These are phyloP conservation scores for Boletus edulis DNA, from an alignment of 768 basidiomycete species.

Conservation along the genomic window DNA sequence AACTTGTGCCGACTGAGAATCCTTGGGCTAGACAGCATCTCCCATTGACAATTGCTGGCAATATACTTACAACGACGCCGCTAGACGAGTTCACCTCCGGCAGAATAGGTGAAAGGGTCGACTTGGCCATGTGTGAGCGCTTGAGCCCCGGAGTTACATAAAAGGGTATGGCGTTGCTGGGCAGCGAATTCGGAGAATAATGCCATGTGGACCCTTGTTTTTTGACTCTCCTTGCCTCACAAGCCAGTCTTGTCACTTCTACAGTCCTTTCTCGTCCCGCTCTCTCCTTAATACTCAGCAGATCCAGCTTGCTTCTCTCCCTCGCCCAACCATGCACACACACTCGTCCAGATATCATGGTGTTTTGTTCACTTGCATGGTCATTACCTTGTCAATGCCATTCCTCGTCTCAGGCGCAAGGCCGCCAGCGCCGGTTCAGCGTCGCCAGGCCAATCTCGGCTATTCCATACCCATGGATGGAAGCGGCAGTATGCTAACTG, in stretches of 20 bases:
- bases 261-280: neutral
- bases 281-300: neutral
- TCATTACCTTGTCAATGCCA: conserved; percentile 6
- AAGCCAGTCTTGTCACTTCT: conserved; percentile 1
- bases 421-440: conserved; percentile 12
- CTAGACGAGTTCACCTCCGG: neutral
- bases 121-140: no score
- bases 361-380: conserved; percentile 4
- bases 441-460: conserved; percentile 37
- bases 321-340: conserved; percentile 1
- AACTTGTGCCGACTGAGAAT: neutral
- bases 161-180: neutral
- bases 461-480: conserved; percentile 54
- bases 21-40: no score
- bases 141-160: conserved; percentile 6
- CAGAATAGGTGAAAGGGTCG: neutral
- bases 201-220: neutral
- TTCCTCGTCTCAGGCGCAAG: conserved; percentile 11
- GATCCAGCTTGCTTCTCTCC: neutral
- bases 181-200: neutral
- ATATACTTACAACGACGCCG: no score
- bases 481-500: conserved; percentile 73
- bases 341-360: neutral
- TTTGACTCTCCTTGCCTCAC: conserved; percentile 3
- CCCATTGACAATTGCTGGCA: no score